Evolutionary conservation across 768 basidiomycete species (phyloP).

Genomic region (Galerina marginata): DNA sequence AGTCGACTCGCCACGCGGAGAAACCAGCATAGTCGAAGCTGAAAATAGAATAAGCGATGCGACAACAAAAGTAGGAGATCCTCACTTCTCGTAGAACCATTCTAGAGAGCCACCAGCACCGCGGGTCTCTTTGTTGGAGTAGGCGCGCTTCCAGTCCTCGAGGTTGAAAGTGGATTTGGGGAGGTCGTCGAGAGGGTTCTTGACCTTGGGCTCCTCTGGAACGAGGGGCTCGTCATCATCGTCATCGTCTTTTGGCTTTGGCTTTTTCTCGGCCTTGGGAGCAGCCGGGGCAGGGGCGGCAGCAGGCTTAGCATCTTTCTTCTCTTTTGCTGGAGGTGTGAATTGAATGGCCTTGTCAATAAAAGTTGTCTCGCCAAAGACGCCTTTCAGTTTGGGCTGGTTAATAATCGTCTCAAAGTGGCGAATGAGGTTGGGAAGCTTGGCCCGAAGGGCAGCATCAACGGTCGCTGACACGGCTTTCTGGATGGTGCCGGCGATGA

Average conservation of each 20-base stretch:
- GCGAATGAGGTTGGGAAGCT: constrained; percentile 80
- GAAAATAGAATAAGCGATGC: background rate
- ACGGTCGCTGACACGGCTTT: constrained; percentile 59
- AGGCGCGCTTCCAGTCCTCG: constrained; percentile 97
- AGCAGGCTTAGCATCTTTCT: constrained; percentile 68
- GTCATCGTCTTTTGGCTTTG: constrained; percentile 66
- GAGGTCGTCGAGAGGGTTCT: constrained; percentile 93
- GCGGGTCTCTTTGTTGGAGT: constrained; percentile 98
- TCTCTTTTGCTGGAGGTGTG: constrained; percentile 78
- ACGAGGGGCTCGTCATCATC: constrained; percentile 80
- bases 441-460: constrained; percentile 69
- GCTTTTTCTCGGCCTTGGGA: constrained; percentile 69
- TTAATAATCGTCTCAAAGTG: constrained; percentile 87
- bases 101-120: constrained; percentile 82
- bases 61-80: constrained; percentile 12
- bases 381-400: constrained; percentile 74
- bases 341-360: constrained; percentile 75
- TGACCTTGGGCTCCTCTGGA: constrained; percentile 84
- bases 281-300: constrained; percentile 33
- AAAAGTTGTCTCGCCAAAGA: constrained; percentile 66
- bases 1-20: constrained; percentile 92
- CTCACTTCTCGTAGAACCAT: constrained; percentile 97
- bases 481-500: constrained; percentile 63
- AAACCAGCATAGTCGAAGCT: constrained; percentile 91
- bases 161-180: constrained; percentile 89